These are phyloP conservation scores for Chaetothyriales sp. DNA, from an alignment of 2,329 filamentous ascomycete genomes.

Conservation along the genomic window DNA sequence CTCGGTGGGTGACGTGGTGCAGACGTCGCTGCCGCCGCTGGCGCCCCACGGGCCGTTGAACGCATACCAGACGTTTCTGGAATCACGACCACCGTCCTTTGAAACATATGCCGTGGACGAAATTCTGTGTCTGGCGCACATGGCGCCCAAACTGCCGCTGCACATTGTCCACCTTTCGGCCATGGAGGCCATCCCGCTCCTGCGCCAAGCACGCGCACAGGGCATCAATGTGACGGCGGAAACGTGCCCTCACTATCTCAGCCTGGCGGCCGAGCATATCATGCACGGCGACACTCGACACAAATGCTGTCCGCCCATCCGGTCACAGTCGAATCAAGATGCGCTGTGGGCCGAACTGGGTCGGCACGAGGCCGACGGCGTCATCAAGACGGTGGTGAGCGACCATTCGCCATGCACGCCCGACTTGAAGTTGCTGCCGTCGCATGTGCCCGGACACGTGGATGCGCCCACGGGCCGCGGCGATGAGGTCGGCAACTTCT, in stretches of 20 bases:
- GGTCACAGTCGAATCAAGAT: conserved; percentile 67
- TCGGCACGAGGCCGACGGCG: conserved; percentile 49
- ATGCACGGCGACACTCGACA: conserved; percentile 75
- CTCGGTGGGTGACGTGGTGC: conserved; percentile 65
- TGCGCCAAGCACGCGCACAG: conserved; percentile 55
- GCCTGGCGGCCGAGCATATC: conserved; percentile 68
- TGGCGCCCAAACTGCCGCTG: conserved; percentile 68
- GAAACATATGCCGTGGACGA: conserved; percentile 83
- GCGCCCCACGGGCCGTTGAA: conserved; percentile 59
- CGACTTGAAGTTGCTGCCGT: conserved; percentile 75
- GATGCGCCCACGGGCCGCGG: conserved; percentile 19
- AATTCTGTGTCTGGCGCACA: conserved; percentile 65
- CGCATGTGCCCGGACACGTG: conserved; percentile 44
- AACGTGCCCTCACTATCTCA: conserved; percentile 88
- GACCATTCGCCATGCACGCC: conserved; percentile 96
- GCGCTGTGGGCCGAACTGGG: conserved; percentile 71
- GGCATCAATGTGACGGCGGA: conserved; percentile 84
- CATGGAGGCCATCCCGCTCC: conserved; percentile 71
- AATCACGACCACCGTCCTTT: conserved; percentile 75
- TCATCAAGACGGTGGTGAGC: conserved; percentile 82
- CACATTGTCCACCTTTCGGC: conserved; percentile 92
- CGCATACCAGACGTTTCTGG: conserved; percentile 78
- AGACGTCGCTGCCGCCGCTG: conserved; percentile 54
- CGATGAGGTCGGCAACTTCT: conserved; percentile 62
- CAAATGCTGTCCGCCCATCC: conserved; percentile 91